Percentiles rank a stretch among this genome's conserved stretches.
These are phyloP conservation scores for Phlebiopsis flavidoalba DNA, from an alignment of 768 basidiomycete genomes.

Conservation along the genomic window DNA sequence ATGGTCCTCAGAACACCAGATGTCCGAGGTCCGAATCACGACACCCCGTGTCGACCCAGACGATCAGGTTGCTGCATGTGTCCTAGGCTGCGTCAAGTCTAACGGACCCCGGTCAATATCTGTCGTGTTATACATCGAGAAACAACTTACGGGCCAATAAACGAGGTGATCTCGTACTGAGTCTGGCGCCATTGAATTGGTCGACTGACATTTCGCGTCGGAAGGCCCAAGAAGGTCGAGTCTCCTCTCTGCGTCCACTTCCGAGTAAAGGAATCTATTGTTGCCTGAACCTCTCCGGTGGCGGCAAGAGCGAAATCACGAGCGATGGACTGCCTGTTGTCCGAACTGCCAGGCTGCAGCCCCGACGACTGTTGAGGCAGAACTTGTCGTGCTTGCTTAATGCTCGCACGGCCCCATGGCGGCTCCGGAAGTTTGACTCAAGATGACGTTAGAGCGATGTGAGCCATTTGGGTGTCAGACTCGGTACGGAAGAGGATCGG, in stretches of 20 bases:
- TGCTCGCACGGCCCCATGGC: constrained; percentile 30
- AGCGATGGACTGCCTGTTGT: neutral
- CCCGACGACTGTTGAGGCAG: neutral
- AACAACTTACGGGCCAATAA: constrained; percentile 47
- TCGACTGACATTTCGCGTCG: constrained; percentile 15
- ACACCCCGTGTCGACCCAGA: neutral
- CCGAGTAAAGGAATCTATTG: constrained; percentile 12
- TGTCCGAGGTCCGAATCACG: neutral
- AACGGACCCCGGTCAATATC: neutral
- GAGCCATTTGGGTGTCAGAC: constrained; percentile 9
- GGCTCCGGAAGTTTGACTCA: constrained; percentile 67
- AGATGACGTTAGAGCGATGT: constrained; percentile 48
- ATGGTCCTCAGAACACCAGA: neutral
- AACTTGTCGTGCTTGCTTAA: constrained; percentile 6
- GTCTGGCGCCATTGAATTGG: constrained; percentile 45
- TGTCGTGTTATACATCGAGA: no score
- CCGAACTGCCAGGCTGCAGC: neutral
- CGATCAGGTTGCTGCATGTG: neutral
- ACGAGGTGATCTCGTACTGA: constrained; percentile 71
- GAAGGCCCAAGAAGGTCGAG: neutral
- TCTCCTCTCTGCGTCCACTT: neutral
- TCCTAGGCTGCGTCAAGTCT: constrained; percentile 32
- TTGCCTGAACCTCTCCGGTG: neutral
- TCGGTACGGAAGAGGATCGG: constrained; percentile 9
- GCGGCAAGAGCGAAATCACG: neutral